These are phyloP conservation scores for Russula lepida DNA, from an alignment of 768 basidiomycete genomes.

Conservation along the genomic window DNA sequence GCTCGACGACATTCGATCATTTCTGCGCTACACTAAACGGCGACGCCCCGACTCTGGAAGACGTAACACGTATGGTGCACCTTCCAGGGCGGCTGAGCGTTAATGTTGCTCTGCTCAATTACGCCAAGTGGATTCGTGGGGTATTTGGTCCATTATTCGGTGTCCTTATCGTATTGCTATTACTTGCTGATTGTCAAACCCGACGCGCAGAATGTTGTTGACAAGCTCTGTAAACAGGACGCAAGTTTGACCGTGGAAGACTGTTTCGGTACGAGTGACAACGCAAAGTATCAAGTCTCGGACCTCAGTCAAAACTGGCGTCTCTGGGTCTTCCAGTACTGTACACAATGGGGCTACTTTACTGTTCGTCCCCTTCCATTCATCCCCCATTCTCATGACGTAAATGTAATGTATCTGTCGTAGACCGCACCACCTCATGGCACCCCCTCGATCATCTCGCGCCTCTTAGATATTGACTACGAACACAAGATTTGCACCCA, in stretches of 20 bases:
- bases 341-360: conserved; percentile 96
- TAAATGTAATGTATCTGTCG: neutral
- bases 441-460: conserved; percentile 71
- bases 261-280: conserved; percentile 85
- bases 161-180: neutral
- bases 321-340: conserved; percentile 85
- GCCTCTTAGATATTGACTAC: conserved; percentile 64
- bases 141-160: conserved; percentile 29
- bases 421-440: conserved; percentile 67
- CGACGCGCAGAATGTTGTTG: conserved; percentile 13
- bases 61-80: neutral
- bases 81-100: conserved; percentile 26
- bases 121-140: conserved; percentile 69
- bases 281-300: conserved; percentile 48
- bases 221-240: conserved; percentile 25
- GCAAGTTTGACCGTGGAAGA: conserved; percentile 39
- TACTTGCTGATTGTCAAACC: neutral
- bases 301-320: conserved; percentile 74
- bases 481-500: conserved; percentile 59
- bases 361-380: conserved; percentile 40
- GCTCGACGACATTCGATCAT: conserved; percentile 49
- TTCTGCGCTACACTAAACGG: conserved; percentile 50
- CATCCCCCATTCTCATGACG: too few species aligned
- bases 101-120: conserved; percentile 58
- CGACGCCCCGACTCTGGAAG: conserved; percentile 2